Percentiles rank a stretch among this genome's conserved stretches.
These are phyloP conservation scores for Verticillium alfalfae DNA, from an alignment of 2,329 filamentous ascomycete genomes.

Conservation along the genomic window DNA sequence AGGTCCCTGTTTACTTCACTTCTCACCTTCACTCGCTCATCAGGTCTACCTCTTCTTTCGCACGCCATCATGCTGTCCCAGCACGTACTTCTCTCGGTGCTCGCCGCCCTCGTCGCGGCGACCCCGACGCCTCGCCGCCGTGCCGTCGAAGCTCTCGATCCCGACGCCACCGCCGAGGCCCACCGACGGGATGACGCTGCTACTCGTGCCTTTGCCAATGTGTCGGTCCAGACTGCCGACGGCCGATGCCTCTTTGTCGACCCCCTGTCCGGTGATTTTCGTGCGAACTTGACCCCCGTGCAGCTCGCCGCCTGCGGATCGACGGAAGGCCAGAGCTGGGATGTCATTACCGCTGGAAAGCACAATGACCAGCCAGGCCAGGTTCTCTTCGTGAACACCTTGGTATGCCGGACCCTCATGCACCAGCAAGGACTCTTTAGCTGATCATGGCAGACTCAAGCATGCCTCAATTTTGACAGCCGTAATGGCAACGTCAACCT, in stretches of 20 bases:
- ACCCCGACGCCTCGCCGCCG: conserved; percentile 21
- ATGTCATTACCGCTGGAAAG: conserved; percentile 41
- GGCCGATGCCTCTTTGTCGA: conserved; percentile 41
- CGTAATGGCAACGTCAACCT: conserved; percentile 47
- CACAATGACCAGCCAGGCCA: conserved; percentile 42
- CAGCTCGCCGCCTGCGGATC: conserved; percentile 36
- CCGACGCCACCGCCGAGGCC: conserved; percentile 35
- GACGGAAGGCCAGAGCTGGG: conserved; percentile 38
- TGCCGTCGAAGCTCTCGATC: conserved; percentile 33
- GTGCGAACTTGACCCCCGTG: conserved; percentile 40
- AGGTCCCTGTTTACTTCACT: conserved; percentile 15
- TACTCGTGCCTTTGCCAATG: conserved; percentile 34
- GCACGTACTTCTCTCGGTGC: conserved; percentile 17
- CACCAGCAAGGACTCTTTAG: conserved; percentile 6
- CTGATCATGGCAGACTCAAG: conserved; percentile 33
- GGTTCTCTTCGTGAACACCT: conserved; percentile 48
- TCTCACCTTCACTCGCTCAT: background rate
- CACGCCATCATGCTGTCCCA: conserved; percentile 13
- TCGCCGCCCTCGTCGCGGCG: conserved; percentile 16
- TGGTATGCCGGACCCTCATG: conserved; percentile 23
- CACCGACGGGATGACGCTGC: conserved; percentile 37
- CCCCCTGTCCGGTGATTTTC: conserved; percentile 39
- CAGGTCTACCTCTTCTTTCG: background rate
- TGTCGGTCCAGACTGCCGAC: conserved; percentile 38
- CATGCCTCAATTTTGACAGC: conserved; percentile 54